Conservation (phyloP, 179 eudicot genomes). For the Silene vulgaris region DNA sequence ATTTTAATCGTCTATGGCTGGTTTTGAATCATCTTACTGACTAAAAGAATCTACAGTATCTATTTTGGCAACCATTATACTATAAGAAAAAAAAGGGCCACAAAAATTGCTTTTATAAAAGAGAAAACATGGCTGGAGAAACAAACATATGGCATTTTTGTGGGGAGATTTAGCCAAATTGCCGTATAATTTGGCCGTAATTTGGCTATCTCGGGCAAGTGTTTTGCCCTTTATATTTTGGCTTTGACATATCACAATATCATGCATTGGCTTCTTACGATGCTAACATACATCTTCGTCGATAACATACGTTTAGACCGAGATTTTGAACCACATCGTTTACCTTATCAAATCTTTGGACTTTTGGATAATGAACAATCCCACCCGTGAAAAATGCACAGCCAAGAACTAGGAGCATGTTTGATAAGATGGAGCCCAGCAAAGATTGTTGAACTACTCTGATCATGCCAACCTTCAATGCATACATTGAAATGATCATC, state of each 20-base stretch:
- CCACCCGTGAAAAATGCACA: conserved; percentile 96
- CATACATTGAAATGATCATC: conserved; percentile 89
- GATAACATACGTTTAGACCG: not conserved
- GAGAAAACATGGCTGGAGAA: no score
- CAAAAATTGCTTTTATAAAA: no score
- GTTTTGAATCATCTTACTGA: not conserved
- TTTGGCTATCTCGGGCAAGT: not conserved
- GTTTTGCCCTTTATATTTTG: not conserved
- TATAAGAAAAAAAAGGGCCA: no score
- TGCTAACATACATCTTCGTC: not conserved
- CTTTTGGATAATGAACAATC: conserved; percentile 54
- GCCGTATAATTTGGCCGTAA: not conserved
- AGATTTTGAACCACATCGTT: not conserved
- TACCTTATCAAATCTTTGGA: conserved; percentile 84
- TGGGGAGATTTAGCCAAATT: not conserved
- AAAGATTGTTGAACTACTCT: conserved; percentile 91
- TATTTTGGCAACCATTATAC: no score
- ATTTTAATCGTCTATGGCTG: not conserved
- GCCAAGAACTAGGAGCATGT: conserved; percentile 92
- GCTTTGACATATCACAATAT: not conserved
- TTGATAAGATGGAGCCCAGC: conserved; percentile 89
- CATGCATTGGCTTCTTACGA: not conserved
- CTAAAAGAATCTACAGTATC: not conserved
- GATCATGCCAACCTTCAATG: conserved; percentile 78
- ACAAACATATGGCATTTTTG: not conserved